These are phyloP conservation scores for Phalaenopsis equestris DNA, from an alignment of 106 monocot species.

Conservation along the genomic window DNA sequence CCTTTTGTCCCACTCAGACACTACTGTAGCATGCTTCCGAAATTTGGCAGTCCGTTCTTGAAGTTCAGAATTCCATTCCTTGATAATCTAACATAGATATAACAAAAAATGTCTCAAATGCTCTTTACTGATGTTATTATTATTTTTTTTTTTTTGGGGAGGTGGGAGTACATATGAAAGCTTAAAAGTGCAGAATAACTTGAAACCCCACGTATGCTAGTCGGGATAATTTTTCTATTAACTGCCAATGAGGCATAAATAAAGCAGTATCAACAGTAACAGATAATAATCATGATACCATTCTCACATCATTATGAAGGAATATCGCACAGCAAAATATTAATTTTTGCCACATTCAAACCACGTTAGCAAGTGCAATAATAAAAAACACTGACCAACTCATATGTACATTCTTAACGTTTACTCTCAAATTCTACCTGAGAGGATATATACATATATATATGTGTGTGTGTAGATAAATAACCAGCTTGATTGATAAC, in stretches of 20 bases:
- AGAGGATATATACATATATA: too few relatives aligned
- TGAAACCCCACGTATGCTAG: not conserved
- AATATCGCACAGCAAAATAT: not conserved
- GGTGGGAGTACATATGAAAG: not conserved
- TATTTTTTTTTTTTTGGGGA: too few relatives aligned
- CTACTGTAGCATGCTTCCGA: slow-evolving; percentile 65
- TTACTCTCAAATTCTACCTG: too few relatives aligned
- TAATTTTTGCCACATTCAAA: not conserved
- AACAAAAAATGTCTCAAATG: not conserved
- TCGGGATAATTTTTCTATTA: not conserved
- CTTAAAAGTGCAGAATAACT: not conserved
- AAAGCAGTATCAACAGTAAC: not conserved
- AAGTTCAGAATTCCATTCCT: slow-evolving; percentile 86
- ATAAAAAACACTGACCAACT: not conserved
- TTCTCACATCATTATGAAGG: not conserved
- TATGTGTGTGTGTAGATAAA: too few relatives aligned
- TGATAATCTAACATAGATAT: slow-evolving; percentile 54
- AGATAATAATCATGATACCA: not conserved
- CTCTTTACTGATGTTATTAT: not conserved
- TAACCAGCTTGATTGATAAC: too few relatives aligned
- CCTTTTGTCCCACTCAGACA: slow-evolving; percentile 90
- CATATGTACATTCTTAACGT: too few relatives aligned
- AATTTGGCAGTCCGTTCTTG: slow-evolving; percentile 85
- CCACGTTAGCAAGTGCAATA: not conserved
- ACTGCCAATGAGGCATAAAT: not conserved